phyloP scores from a whole-genome alignment of 2,329 filamentous ascomycete genomes.

The Neocatenulostroma microsporum region DNA sequence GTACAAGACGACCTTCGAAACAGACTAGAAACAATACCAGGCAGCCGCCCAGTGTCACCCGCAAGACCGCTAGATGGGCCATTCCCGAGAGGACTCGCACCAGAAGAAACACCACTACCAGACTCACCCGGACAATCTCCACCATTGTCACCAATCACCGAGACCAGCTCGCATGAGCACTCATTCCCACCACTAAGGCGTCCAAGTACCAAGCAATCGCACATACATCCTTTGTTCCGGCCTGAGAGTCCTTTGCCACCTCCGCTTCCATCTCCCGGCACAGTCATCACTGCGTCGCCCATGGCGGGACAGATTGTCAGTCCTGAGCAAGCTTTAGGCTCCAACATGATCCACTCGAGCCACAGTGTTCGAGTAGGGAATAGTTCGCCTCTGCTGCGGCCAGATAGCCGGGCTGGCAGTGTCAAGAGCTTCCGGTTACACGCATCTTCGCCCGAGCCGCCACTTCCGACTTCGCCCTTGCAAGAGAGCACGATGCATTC shows the following conservation, averaged over 20 bases:
- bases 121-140: conserved; percentile 9
- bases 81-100: conserved; percentile 20
- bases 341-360: conserved; percentile 16
- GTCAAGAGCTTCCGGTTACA: conserved; percentile 14
- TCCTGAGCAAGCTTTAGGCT: conserved; percentile 16
- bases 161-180: conserved; percentile 2
- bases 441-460: conserved; percentile 11
- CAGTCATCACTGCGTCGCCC: conserved; percentile 62
- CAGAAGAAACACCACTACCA: conserved; percentile 9
- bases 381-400: conserved; percentile 6
- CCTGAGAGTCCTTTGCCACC: conserved; percentile 63
- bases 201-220: conserved; percentile 44
- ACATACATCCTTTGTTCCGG: conserved; percentile 71
- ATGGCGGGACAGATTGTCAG: conserved; percentile 57
- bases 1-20: too few species aligned
- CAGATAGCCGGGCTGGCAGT: conserved; percentile 15
- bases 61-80: conserved; percentile 51
- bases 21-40: conserved; percentile 62
- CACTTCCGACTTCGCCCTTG: conserved; percentile 7
- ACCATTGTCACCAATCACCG: background rate
- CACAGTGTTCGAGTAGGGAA: conserved; percentile 10
- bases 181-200: conserved; percentile 14
- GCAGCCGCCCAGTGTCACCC: conserved; percentile 58
- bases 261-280: conserved; percentile 57
- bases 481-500: background rate